These are phyloP conservation scores for Neoboletus subvelutipes DNA, from an alignment of 768 basidiomycete genomes.

Conservation along the genomic window DNA sequence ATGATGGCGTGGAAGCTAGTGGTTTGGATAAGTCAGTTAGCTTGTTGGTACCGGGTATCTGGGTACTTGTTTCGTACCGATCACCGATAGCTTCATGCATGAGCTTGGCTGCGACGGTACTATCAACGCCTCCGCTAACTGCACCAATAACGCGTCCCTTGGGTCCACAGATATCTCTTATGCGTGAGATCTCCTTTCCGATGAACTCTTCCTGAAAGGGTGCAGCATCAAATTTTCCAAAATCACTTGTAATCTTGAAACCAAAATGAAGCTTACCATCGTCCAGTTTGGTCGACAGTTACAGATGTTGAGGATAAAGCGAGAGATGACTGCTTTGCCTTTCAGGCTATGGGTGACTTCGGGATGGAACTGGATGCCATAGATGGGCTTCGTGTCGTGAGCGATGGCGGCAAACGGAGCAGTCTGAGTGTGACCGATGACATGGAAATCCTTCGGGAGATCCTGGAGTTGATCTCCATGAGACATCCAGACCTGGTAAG, in stretches of 20 bases:
- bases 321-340: constrained; percentile 86
- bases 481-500: constrained; percentile 97
- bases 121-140: constrained; percentile 96
- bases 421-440: constrained; percentile 81
- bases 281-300: constrained; percentile 84
- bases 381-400: constrained; percentile 84
- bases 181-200: constrained; percentile 91
- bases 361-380: constrained; percentile 98
- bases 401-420: constrained; percentile 94
- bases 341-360: constrained; percentile 94
- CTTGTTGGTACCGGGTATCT: neutral
- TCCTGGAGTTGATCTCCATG: constrained; percentile 92
- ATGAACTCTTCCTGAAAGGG: constrained; percentile 86
- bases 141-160: constrained; percentile 97
- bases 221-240: neutral
- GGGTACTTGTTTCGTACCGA: constrained; percentile 50
- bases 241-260: constrained; percentile 5
- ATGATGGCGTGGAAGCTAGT: constrained; percentile 96
- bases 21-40: neutral
- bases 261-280: constrained; percentile 59
- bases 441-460: constrained; percentile 79
- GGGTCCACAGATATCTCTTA: constrained; percentile 90
- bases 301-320: constrained; percentile 85
- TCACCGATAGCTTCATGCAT: constrained; percentile 99
- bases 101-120: constrained; percentile 95